A percentile compares a stretch with the other conserved stretches of the same genome.
These are phyloP conservation scores for Colletotrichum scovillei DNA, from an alignment of 2,329 filamentous ascomycete species.

Conservation along the genomic window DNA sequence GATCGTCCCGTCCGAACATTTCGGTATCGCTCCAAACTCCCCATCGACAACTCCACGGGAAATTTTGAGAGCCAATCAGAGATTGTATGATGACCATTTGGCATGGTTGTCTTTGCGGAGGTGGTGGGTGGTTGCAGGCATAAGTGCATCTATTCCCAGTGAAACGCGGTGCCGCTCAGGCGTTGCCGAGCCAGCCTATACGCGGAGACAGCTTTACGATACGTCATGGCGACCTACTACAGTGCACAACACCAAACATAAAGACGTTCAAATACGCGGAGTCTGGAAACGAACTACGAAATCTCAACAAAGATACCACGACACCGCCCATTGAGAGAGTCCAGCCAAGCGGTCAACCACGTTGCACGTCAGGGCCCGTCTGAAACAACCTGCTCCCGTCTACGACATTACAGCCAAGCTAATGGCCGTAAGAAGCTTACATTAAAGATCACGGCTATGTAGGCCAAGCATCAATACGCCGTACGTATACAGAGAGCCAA, in stretches of 20 bases:
- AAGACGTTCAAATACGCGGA: conserved; percentile 4
- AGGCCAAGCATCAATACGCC: not conserved
- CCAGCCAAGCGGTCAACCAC: not conserved
- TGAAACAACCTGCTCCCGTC: not conserved
- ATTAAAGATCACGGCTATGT: not conserved
- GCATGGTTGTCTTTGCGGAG: conserved; percentile 9
- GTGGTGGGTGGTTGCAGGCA: conserved; percentile 8
- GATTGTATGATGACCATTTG: conserved; percentile 5
- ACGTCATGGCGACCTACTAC: conserved; percentile 9
- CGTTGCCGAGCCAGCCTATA: conserved; percentile 4
- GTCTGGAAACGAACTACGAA: not conserved
- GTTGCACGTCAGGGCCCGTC: not conserved
- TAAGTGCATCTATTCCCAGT: conserved; percentile 12
- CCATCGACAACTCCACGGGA: not conserved
- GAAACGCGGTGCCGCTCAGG: conserved; percentile 7
- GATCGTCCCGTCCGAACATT: conserved; percentile 11
- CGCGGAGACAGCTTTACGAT: conserved; percentile 6
- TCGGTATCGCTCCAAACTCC: conserved; percentile 6
- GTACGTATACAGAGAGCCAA: not conserved
- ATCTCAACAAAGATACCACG: too few species aligned
- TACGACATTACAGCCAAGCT: not conserved
- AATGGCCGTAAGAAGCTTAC: not conserved
- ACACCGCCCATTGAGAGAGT: too few species aligned
- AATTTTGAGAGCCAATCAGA: conserved; percentile 2
- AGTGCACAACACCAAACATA: not conserved